These are phyloP conservation scores for Anaeramoeba ignava DNA, from an alignment of 78 protist genomes.

Conservation along the genomic window DNA sequence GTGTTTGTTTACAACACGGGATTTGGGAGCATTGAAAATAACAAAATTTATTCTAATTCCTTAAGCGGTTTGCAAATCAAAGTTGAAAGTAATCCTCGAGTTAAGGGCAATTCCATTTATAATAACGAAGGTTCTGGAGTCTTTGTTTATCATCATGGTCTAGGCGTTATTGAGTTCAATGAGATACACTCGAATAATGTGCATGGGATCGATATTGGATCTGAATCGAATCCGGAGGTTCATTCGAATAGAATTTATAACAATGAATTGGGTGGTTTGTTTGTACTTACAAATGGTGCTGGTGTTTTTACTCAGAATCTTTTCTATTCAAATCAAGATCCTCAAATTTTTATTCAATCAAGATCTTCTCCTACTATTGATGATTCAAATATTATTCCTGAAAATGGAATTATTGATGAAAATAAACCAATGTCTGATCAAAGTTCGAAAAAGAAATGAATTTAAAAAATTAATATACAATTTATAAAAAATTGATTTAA, in stretches of 20 bases:
- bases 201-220: not conserved
- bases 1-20: not conserved
- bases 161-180: not conserved
- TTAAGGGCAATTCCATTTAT: not conserved
- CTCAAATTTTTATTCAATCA: not conserved
- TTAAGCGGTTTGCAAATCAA: not conserved
- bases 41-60: not conserved
- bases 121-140: not conserved
- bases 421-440: not conserved
- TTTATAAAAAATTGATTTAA: too few relatives aligned
- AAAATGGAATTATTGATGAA: not conserved
- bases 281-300: not conserved
- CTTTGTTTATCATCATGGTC: not conserved
- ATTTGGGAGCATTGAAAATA: not conserved
- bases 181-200: not conserved
- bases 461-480: too few relatives aligned
- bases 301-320: not conserved
- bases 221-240: not conserved
- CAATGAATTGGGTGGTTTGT: not conserved
- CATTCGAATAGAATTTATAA: not conserved
- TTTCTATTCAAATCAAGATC: not conserved
- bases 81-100: not conserved
- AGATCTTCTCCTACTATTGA: not conserved
- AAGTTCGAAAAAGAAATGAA: not conserved
- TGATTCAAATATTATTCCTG: not conserved